phyloP scores from a whole-genome alignment of 2,329 filamentous ascomycete genomes.

The Penicillium rolfsii region DNA sequence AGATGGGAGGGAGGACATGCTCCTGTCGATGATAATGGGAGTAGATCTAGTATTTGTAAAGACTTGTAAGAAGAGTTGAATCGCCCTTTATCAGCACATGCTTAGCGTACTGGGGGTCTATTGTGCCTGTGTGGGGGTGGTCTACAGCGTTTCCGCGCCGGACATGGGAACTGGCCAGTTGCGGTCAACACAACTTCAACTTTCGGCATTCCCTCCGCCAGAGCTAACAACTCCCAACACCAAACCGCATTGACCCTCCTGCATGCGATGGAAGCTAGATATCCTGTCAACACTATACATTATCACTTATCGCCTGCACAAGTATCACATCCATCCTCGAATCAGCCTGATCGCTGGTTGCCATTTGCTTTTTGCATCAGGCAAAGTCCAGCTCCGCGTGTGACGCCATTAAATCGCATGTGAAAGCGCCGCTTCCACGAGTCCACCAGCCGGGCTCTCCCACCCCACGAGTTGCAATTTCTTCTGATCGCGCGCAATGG shows the following conservation, averaged over 20 bases:
- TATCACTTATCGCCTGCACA: neutral
- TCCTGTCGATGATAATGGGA: neutral
- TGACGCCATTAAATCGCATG: constrained; percentile 31
- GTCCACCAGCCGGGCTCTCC: constrained; percentile 7
- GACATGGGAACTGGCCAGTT: neutral
- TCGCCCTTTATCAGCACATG: neutral
- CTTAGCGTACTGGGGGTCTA: neutral
- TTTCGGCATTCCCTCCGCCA: neutral
- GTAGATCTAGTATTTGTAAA: neutral
- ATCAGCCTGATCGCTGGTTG: neutral
- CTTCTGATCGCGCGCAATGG: constrained; percentile 24
- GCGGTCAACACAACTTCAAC: neutral
- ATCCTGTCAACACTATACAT: neutral
- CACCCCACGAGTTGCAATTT: constrained; percentile 2
- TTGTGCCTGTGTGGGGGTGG: neutral
- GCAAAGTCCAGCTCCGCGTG: constrained; percentile 10
- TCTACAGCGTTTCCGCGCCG: neutral
- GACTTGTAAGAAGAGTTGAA: neutral
- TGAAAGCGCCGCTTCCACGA: constrained; percentile 23
- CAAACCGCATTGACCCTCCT: neutral
- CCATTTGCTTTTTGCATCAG: constrained; percentile 14
- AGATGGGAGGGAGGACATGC: neutral
- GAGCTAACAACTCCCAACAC: neutral
- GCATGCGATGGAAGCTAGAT: neutral
- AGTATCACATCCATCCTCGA: no score